A percentile compares a stretch with the other conserved stretches of the same genome.
These are phyloP conservation scores for Linum tenue DNA, from an alignment of 345 rosid genomes.

Conservation along the genomic window DNA sequence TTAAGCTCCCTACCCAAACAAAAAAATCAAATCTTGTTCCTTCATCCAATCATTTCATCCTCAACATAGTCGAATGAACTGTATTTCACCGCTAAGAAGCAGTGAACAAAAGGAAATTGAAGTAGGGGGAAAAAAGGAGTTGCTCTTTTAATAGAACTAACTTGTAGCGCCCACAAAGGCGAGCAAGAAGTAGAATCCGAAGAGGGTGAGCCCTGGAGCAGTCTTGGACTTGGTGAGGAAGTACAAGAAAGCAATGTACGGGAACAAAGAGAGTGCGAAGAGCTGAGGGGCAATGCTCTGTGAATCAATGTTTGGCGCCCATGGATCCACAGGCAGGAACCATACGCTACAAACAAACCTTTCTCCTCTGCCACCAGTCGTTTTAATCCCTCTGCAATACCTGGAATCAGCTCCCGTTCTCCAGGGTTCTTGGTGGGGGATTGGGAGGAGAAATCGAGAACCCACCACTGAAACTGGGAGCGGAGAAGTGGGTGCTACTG, in stretches of 20 bases:
- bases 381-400: constrained; percentile 9
- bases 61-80: too few relatives aligned
- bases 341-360: constrained; percentile 28
- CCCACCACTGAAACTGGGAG: constrained; percentile 12
- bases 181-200: constrained; percentile 91
- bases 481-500: constrained; percentile 6
- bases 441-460: constrained; percentile 17
- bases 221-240: constrained; percentile 81
- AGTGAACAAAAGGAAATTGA: too few relatives aligned
- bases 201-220: constrained; percentile 74
- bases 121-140: background rate
- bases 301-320: constrained; percentile 73
- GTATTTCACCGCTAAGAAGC: too few relatives aligned
- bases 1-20: too few relatives aligned
- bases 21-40: background rate
- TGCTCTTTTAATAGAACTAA: constrained; percentile 26
- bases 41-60: background rate
- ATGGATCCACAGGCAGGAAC: constrained; percentile 70
- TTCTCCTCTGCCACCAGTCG: constrained; percentile 10
- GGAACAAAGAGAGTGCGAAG: constrained; percentile 69
- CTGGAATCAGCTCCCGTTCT: constrained; percentile 11
- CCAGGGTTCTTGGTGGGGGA: constrained; percentile 10
- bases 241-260: constrained; percentile 78
- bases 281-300: constrained; percentile 78
- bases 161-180: constrained; percentile 85